Evolutionary conservation across 73 alveolate species (phyloP), one percentile per base, ranked within the genome.

Genomic region (Paramecium primaurelia): DNA sequence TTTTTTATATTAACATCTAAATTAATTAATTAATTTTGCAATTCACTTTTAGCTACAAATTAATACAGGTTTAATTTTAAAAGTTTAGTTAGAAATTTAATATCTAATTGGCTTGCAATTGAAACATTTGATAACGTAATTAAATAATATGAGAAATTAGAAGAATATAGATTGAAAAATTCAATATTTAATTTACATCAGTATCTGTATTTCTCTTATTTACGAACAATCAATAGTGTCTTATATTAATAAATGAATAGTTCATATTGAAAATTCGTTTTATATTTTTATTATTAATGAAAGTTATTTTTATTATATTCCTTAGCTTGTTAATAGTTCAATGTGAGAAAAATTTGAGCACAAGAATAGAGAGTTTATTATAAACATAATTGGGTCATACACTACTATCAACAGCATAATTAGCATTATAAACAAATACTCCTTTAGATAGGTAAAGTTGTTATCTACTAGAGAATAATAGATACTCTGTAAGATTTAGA

Each of bases 401-500:
- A 16, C 32, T 80, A 22, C 16, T 80, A 26, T 32, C 47, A 49
- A 47, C 91, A 26, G 75, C 58, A 26, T 28, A n/a, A 44, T 49
- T 80, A 45, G 30, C 47, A 80, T 49, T 80, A 25, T 10, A 42
- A 80, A 32, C 71, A 18, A 49, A 49, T 80, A 32, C 71, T 5
- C 91, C 91, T 25, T 28, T 80, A 12, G 91, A 73, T 38, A 73
- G 87, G 87, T 73, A 73, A 30, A 73, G 1, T 16, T 38, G 18
- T 12, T 73, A 37, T 73, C 26, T 37, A 73, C 59, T 73, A 80
- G 49, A 42, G 91, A 80, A 20, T 80, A 25, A 25, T 80, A 26
- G 91, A 80, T 36, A 80, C 91, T 45, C 34, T 80, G 20, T 25
- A 44, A 40, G 75, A 80, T 3, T 20, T 80, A 45, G 91, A 80